Base-by-base conservation (phyloP, 768 basidiomycete genomes). In the Royoungia palumana region DNA sequence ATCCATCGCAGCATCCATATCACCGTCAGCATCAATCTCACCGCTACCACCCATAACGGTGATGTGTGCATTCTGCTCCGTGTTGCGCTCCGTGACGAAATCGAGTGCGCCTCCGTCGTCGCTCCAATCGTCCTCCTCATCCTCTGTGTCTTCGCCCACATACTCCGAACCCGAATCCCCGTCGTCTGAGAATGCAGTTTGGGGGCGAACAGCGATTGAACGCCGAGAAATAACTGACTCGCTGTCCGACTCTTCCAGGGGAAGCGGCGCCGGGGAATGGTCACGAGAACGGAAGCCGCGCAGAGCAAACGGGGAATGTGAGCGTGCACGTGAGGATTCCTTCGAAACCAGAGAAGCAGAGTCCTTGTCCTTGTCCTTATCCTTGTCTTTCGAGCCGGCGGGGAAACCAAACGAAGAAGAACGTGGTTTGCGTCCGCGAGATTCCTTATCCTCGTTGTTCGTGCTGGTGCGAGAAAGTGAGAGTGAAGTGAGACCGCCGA, bases 1-100 rank as follows among this genome's bases (percentile, higher is more conserved):
- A 46, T 84, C 82, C 61, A 77, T 63, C 35, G 77, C 70, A 34
- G 63, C 66, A 41, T 86, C 85, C 16, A 69, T 73, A 45, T 87
- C 86, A 2, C 49, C 58, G 11, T 79, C 75, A 9, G 76, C 78
- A 17, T 67, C 66, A 2, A 41, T 44, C n/a, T 67, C 67, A 22
- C 54, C 40, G 53, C 55, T 25, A 13, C 53, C 51, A 1, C 49
- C 50, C 46, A 65, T 8, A 2, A 72, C 66, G 0, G 73, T 64
- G 20, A 75, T 70, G 34, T 84, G 73, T 1, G 87, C 79, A 60
- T 94, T 94, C 55, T 76, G 82, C 66, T 91, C 88, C 1, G 94
- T 95, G 66, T 97, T 97, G 57, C 81, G 77, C 65, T 88, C 87
- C 0, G 94, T 97, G 56, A 88, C 73, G 32, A 82, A 77, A 67